Base-by-base conservation (phyloP, 495 filamentous ascomycete species). In the Bacidia rubella region DNA sequence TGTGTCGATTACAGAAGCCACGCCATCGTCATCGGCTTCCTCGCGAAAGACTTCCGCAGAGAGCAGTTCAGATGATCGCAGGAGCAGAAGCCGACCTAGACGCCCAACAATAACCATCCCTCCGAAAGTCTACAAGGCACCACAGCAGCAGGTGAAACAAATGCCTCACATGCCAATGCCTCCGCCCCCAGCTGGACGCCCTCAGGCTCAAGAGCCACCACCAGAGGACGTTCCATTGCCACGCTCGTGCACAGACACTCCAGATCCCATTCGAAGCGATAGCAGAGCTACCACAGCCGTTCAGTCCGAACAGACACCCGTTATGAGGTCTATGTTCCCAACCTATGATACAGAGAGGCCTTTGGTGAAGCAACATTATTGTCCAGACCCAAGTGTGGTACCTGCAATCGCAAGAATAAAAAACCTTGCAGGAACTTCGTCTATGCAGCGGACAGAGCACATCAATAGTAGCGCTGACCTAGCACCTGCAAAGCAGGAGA, bases 271-370 rank as follows among this genome's bases (percentile, higher is more conserved):
- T 22, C 46, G 58, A 15, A 56, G 43, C 7, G 49, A 43, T 27
- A 60, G 49, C 51, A 43, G 26, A 47, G 27, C 67, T 50, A 60
- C 63, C 21, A 54, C 54, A 23, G 42, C 47, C n/a, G 47, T 40
- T 12, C 24, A 5, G 51, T 61, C 48, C 44, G 61, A 41, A 55
- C 63, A 32, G 51, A 63, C 70, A 39, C 62, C 73, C 0, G 62
- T 65, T 7, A 83, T 84, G 68, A 71, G 68, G 53, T 83, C 81
- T 12, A 92, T 92, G 54, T 92, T 94, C 62, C 87, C 87, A 12
- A 76, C 72, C n/a, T 90, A 87, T 60, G 79, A 94, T 63, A 79
- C 80, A 10, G 75, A 75, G n/a, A 46, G 84, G 9, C 75, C 83
- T 9, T 72, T 87, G 22, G 73, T 74, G 53, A 76, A 79, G 51